A percentile compares a stretch with the other conserved stretches of the same genome.
Conservation (phyloP, 2,329 filamentous ascomycete genomes). For the Nemania sp. region DNA sequence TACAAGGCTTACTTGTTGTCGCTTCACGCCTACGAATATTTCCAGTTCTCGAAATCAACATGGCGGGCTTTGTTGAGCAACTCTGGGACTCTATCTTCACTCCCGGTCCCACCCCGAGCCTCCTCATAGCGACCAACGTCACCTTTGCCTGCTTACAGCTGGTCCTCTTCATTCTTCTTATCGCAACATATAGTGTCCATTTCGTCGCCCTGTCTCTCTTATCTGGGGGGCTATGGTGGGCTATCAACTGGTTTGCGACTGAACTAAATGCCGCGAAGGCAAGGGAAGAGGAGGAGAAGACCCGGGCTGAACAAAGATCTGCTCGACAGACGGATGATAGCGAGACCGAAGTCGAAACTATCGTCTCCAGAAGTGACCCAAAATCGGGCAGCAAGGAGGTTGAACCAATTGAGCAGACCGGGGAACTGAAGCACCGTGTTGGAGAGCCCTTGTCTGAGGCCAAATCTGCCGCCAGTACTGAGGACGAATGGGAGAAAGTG, state of each 20-base stretch:
- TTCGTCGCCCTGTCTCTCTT: slow-evolving; percentile 85
- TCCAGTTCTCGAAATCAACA: slow-evolving; percentile 48
- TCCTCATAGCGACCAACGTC: slow-evolving; percentile 89
- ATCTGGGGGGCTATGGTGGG: slow-evolving; percentile 86
- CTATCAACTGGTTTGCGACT: slow-evolving; percentile 95
- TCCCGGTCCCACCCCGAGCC: slow-evolving; percentile 86
- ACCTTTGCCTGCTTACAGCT: slow-evolving; percentile 88
- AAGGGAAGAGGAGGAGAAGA: slow-evolving; percentile 57
- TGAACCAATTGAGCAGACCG: slow-evolving; percentile 57
- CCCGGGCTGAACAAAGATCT: slow-evolving; percentile 53
- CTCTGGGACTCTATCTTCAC: slow-evolving; percentile 96
- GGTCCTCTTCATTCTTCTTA: slow-evolving; percentile 79
- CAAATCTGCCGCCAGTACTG: slow-evolving; percentile 77
- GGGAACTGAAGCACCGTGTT: slow-evolving; percentile 63
- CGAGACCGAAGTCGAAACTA: slow-evolving; percentile 65
- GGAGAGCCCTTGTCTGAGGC: slow-evolving; percentile 55
- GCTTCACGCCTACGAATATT: slow-evolving; percentile 20
- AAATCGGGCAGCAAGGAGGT: slow-evolving; percentile 57
- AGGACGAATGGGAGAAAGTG: slow-evolving; percentile 98
- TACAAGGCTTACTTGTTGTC: slow-evolving; percentile 11
- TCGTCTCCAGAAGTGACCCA: slow-evolving; percentile 42
- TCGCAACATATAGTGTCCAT: slow-evolving; percentile 88
- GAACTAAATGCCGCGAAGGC: slow-evolving; percentile 67
- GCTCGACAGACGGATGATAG: slow-evolving; percentile 57
- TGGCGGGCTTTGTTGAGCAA: slow-evolving; percentile 75